These are phyloP conservation scores for Ogataea methylovora DNA, from an alignment of 805 yeast genomes.

Conservation along the genomic window DNA sequence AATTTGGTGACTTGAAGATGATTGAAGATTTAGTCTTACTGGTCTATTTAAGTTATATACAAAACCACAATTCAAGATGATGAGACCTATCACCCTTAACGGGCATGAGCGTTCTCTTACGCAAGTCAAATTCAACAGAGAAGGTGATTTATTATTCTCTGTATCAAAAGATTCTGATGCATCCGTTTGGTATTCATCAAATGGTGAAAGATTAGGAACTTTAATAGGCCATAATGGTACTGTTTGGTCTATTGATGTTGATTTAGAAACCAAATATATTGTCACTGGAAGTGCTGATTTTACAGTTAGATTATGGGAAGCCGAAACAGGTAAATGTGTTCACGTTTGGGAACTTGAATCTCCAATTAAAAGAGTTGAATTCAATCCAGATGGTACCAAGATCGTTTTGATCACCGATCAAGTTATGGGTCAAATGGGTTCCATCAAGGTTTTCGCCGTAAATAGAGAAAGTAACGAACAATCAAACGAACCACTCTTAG, in stretches of 20 bases:
- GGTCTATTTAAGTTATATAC: too few relatives aligned
- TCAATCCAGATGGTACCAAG: slow-evolving; percentile 63
- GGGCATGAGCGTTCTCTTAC: slow-evolving; percentile 98
- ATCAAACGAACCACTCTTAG: slow-evolving; percentile 46
- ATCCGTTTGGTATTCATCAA: slow-evolving; percentile 87
- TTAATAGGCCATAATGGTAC: slow-evolving; percentile 87
- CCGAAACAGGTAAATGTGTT: slow-evolving; percentile 67
- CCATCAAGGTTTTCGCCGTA: slow-evolving; percentile 61
- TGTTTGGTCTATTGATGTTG: slow-evolving; percentile 89
- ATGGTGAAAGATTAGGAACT: slow-evolving; percentile 96
- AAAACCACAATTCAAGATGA: slow-evolving; percentile 12
- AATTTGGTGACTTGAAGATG: too few relatives aligned
- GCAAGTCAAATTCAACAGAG: slow-evolving; percentile 90
- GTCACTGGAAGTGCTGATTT: slow-evolving; percentile 91
- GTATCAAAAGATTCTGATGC: slow-evolving; percentile 89
- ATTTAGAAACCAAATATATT: slow-evolving; percentile 55
- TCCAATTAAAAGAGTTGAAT: slow-evolving; percentile 88
- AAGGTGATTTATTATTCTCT: slow-evolving; percentile 90
- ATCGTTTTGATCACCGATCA: slow-evolving; percentile 79
- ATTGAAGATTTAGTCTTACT: too few relatives aligned
- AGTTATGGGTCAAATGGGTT: slow-evolving; percentile 85
- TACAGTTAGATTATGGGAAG: slow-evolving; percentile 78
- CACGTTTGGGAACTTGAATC: slow-evolving; percentile 68
- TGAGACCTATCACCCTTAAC: slow-evolving; percentile 69
- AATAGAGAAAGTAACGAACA: slow-evolving; percentile 38